Evolutionary conservation across 345 rosid genomes (phyloP), one percentile per base, ranked within the genome.

Genomic region (Salix arbutifolia): DNA sequence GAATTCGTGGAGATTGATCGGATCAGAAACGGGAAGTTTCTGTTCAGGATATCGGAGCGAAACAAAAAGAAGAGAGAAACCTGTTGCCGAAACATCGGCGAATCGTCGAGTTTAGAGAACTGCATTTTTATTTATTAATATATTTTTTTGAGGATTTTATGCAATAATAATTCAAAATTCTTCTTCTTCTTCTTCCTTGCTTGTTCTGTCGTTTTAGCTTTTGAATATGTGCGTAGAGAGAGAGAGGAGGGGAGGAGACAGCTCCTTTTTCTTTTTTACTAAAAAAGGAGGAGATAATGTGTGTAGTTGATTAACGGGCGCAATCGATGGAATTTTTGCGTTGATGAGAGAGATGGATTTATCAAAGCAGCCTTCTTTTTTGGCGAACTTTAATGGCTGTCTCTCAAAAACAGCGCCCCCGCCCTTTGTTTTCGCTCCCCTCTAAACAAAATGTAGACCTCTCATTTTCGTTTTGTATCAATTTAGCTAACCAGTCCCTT

Each of bases 81-180:
- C 97, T 92, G 92, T 76, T 90, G 97, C 44, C 97, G 89, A 71
- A 92, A 87, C 97, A 92, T 92, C 40, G 97, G 97, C 44, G 97
- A 90, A 82, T 92, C 97, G 72, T 92, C 97, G 67, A 92, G 97
- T 82, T 85, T 89, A 6, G 92, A 17, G 87, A 92, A 92, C 72
- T 87, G 83, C 93, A 92, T 90, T 46, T 52, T 40, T 40, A 40
- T 40, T 40, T 40, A 33, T 33, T 33, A 33, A 33, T 33, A 33
- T 38, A 38, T 38, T 40, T 40, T 31, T 10, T 69, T 4, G 18
- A 46, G 4, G 37, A 48, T 35, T 53, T 5, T 62, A 4, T 25
- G 48, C 28, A 21, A 17, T 25, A 75, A 19, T 66, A 67, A 23
- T 10, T 75, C 33, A 71, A 77, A 70, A 4, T 33, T 31, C 21